A percentile compares a stretch with the other conserved stretches of the same genome.
Conservation (phyloP, 2,329 filamentous ascomycete species). For the Helicocarpus griseus region DNA sequence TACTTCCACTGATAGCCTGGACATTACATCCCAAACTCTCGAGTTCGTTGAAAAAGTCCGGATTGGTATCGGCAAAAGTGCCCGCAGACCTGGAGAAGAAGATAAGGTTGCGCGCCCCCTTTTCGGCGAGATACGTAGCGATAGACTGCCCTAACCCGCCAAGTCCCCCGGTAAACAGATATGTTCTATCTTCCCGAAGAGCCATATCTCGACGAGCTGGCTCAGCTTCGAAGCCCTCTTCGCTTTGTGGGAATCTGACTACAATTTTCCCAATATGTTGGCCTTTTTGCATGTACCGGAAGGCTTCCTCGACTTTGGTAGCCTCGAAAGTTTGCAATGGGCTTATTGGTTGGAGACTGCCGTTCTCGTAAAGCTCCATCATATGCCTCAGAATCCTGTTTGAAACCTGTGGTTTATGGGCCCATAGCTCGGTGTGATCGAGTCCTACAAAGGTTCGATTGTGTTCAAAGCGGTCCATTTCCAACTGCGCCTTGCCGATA, state of each 20-base stretch:
- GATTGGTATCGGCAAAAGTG: constrained; percentile 7
- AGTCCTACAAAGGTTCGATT: constrained; percentile 12
- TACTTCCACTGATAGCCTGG: constrained; percentile 14
- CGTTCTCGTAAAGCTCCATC: constrained; percentile 1
- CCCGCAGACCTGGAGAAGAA: constrained; percentile 26
- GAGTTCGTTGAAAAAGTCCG: constrained; percentile 17
- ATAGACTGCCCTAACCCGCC: constrained; percentile 31
- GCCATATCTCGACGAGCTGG: no score
- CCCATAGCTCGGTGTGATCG: constrained; percentile 7
- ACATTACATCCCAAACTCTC: constrained; percentile 15
- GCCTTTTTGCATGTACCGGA: constrained; percentile 24
- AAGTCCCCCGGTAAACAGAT: constrained; percentile 31
- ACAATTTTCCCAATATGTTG: constrained; percentile 33
- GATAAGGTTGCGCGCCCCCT: constrained; percentile 27
- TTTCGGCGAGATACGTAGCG: constrained; percentile 25
- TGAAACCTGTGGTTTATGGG: neutral
- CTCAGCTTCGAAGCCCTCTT: no score
- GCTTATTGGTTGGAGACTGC: constrained; percentile 2
- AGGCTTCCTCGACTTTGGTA: constrained; percentile 11
- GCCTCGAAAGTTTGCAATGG: constrained; percentile 2
- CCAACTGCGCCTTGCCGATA: constrained; percentile 6
- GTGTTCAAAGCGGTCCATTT: constrained; percentile 12
- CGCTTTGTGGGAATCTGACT: constrained; percentile 20
- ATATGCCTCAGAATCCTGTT: constrained; percentile 1
- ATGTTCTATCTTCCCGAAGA: no score